Evolutionary conservation across 148 eudicot genomes (phyloP), one percentile per base, ranked within the genome.

Genomic region (Rhododendron ferrugineum): DNA sequence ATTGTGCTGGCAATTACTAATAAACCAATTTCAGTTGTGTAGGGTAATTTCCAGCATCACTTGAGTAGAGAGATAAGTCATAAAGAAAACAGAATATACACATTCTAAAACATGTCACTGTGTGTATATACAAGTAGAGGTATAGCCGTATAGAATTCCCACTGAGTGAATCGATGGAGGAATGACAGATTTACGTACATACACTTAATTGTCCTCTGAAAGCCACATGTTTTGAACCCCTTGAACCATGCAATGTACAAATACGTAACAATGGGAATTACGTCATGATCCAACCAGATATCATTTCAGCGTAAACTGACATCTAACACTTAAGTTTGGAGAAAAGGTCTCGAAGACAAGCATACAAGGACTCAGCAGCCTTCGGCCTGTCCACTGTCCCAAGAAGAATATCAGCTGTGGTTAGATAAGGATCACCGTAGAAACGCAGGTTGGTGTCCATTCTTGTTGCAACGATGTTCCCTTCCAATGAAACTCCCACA

Each of bases 391-490:
- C 98, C 20, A 97, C 95, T 13, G 89, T 91, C 85, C 99, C 99
- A 54, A 94, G 94, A 86, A 97, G 91, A 66, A 97, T 94, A 87
- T 97, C 99, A 52, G 90, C 82, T 22, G 98, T 91, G 54, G 99
- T 97, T 46, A 97, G 93, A 86, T 97, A 97, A 44, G 99, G 99
- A 89, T 97, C 99, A 3, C 99, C 99, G 46, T 97, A 97, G 86
- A 97, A 97, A 18, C 89, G 91, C 42, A 97, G 88, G 86, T 97
- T 97, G 32, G 96, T 88, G 86, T 94, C 99, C 90, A 93, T 93
- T 88, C 99, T 94, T 81, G 99, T 95, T 40, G 95, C 87, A 34
- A 95, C 99, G 47, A 93, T 83, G 87, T 91, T 94, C 40, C 98
- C 96, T 89, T 97, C 99, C 84, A 97, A 85, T 16, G 99, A 97